Conservation (phyloP, 2,329 filamentous ascomycete species). For the Clonostachys byssicola region DNA sequence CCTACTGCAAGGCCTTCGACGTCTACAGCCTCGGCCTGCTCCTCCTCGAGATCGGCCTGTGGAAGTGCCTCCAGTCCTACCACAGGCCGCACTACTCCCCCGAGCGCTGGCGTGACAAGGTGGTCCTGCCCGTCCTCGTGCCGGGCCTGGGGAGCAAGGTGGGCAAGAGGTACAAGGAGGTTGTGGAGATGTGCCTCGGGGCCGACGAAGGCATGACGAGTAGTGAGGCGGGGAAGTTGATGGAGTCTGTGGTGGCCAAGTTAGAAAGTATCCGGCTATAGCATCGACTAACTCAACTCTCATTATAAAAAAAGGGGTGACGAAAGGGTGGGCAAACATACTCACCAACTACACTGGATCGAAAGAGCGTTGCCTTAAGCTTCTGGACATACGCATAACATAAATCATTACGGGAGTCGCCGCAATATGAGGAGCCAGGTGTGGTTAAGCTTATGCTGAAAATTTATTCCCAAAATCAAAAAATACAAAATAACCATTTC, state of each 20-base stretch:
- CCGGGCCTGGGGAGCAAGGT: slow-evolving; percentile 34
- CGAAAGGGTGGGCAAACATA: no score
- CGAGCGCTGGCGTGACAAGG: slow-evolving; percentile 34
- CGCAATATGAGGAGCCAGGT: background rate
- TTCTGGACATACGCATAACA: background rate
- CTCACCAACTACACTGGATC: no score
- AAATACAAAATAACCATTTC: background rate
- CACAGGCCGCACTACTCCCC: slow-evolving; percentile 35
- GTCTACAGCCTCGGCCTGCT: slow-evolving; percentile 48
- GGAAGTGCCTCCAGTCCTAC: slow-evolving; percentile 34
- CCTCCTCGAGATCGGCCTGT: slow-evolving; percentile 45
- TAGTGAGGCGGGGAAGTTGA: slow-evolving; percentile 28
- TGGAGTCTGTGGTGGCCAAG: slow-evolving; percentile 34
- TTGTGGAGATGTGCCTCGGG: slow-evolving; percentile 34
- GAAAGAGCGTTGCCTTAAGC: no score
- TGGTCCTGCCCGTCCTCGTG: slow-evolving; percentile 32
- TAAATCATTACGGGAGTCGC: background rate
- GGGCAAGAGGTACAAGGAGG: slow-evolving; percentile 29
- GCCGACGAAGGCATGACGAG: slow-evolving; percentile 28
- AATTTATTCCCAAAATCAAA: background rate
- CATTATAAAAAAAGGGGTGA: no score
- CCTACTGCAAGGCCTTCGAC: slow-evolving; percentile 44
- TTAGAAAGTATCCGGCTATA: slow-evolving; percentile 30
- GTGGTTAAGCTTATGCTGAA: no score
- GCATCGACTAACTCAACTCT: background rate